phyloP scores from a whole-genome alignment of 2,329 filamentous ascomycete species.

The Fusarium sp. region DNA sequence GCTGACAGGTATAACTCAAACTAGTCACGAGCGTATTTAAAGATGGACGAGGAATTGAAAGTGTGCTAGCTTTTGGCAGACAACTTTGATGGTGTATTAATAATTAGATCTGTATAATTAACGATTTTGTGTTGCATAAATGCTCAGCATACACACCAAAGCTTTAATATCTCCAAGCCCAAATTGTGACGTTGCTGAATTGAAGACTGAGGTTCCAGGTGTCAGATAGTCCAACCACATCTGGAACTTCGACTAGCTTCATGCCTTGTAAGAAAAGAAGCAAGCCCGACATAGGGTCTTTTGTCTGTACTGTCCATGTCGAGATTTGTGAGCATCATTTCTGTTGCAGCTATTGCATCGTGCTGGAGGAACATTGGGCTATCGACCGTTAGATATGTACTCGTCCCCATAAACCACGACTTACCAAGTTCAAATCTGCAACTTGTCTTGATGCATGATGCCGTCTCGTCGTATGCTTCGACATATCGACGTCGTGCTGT shows the following conservation, averaged over 20 bases:
- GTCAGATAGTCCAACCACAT: background rate
- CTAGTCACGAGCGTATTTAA: no score
- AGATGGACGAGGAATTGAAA: no score
- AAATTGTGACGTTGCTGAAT: background rate
- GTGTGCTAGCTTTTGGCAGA: no score
- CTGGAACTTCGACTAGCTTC: no score
- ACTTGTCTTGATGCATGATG: background rate
- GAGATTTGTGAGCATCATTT: background rate
- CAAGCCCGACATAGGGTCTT: background rate
- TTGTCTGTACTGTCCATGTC: background rate
- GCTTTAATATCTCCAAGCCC: background rate
- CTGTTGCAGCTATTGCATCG: background rate
- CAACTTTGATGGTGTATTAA: no score
- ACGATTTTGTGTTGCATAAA: background rate
- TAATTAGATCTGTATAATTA: background rate
- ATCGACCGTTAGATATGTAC: background rate
- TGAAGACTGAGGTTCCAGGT: no score
- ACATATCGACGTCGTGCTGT: background rate
- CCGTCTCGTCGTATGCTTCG: background rate
- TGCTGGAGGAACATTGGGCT: background rate
- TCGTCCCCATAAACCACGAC: background rate
- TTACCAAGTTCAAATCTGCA: background rate
- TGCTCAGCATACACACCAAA: background rate
- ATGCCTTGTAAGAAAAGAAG: background rate
- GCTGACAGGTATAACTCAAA: no score